phyloP scores from a whole-genome alignment of 1,139 yeast genomes.

The Geotrichum carabidarum region DNA sequence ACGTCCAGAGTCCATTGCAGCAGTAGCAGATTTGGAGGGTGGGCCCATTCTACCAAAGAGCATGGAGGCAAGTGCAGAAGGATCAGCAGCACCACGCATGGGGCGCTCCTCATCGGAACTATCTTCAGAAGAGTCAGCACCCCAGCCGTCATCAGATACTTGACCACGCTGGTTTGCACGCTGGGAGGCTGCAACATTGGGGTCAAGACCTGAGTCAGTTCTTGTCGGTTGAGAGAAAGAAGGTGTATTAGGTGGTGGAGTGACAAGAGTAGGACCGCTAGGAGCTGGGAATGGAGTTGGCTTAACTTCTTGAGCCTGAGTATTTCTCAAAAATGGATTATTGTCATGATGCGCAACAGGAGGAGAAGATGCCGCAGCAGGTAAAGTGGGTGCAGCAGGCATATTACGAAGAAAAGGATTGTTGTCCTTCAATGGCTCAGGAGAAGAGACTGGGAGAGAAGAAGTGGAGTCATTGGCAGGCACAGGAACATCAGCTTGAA shows the following conservation, averaged over 20 bases:
- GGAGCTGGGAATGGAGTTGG: conserved; percentile 16
- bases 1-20: conserved; percentile 11
- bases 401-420: conserved; percentile 23
- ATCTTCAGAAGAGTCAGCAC: conserved; percentile 45
- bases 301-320: conserved; percentile 16
- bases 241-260: conserved; percentile 19
- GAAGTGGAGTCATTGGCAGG: conserved; percentile 9
- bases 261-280: conserved; percentile 4
- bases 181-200: conserved; percentile 51
- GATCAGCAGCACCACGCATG: conserved; percentile 44
- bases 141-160: conserved; percentile 50
- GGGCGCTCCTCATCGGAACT: conserved; percentile 42
- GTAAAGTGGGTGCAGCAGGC: conserved; percentile 12
- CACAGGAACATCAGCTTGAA: conserved; percentile 4
- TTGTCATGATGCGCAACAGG: conserved; percentile 24
- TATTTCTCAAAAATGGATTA: conserved; percentile 25
- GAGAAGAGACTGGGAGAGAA: conserved; percentile 20
- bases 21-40: conserved; percentile 19
- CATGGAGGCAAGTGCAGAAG: conserved; percentile 58
- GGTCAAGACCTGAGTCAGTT: conserved; percentile 38
- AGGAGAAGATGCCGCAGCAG: conserved; percentile 1
- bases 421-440: conserved; percentile 19
- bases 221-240: conserved; percentile 32
- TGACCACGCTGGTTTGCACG: conserved; percentile 53
- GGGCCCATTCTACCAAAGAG: conserved; percentile 61